Evolutionary conservation across 768 basidiomycete genomes (phyloP).

Genomic region (Macrolepiota fuliginosa): DNA sequence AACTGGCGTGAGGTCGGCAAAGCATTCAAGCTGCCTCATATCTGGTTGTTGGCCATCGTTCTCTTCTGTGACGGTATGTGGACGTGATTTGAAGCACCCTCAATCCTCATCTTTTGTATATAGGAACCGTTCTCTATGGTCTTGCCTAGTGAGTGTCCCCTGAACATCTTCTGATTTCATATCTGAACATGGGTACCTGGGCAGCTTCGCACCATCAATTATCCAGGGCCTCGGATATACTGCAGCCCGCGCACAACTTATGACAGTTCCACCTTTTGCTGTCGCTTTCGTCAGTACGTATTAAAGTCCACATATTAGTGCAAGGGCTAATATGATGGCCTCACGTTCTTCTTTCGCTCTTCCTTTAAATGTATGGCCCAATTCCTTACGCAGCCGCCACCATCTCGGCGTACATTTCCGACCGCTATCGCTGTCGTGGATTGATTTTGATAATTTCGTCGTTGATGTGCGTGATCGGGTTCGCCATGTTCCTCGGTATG

Average conservation of each 20-base stretch:
- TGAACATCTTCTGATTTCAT: neutral
- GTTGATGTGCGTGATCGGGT: slow-evolving; percentile 44
- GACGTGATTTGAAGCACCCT: neutral
- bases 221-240: slow-evolving; percentile 59
- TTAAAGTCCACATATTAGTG: neutral
- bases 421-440: slow-evolving; percentile 51
- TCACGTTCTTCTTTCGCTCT: neutral
- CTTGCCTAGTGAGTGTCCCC: slow-evolving; percentile 43
- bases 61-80: slow-evolving; percentile 52
- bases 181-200: neutral
- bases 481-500: slow-evolving; percentile 54
- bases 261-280: slow-evolving; percentile 60
- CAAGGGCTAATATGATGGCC: neutral
- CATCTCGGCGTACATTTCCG: slow-evolving; percentile 45
- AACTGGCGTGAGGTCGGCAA: slow-evolving; percentile 54
- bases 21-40: slow-evolving; percentile 51
- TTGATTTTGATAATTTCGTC: slow-evolving; percentile 41
- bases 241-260: slow-evolving; percentile 52
- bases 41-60: slow-evolving; percentile 46
- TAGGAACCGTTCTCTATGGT: slow-evolving; percentile 44
- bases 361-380: too few species aligned
- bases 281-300: slow-evolving; percentile 45
- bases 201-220: slow-evolving; percentile 72
- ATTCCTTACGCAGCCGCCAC: slow-evolving; percentile 26
- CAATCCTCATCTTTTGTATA: neutral